Conservation (phyloP, 345 rosid species). For the Gossypium australe region DNA sequence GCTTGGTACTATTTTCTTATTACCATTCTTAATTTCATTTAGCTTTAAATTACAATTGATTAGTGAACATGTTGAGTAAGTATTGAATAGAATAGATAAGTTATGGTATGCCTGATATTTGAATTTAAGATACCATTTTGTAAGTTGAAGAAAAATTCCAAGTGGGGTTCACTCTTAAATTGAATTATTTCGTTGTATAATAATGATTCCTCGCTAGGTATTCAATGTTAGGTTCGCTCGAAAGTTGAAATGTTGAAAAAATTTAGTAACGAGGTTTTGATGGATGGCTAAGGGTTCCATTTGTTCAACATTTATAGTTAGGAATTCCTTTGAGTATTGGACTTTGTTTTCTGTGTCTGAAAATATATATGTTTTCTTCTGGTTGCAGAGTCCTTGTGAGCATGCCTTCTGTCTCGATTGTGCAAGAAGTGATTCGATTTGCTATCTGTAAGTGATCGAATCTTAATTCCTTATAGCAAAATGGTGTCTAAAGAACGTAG, state of each 20-base stretch:
- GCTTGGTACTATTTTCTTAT: slow-evolving; percentile 44
- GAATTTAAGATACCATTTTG: no score
- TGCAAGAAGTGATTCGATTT: slow-evolving; percentile 88
- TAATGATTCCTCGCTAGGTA: background rate
- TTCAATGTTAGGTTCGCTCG: background rate
- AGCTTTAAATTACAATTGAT: background rate
- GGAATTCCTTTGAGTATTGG: background rate
- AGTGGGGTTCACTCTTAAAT: no score
- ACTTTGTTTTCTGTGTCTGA: background rate
- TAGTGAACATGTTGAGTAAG: no score
- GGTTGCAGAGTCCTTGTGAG: slow-evolving; percentile 86
- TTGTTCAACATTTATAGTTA: background rate
- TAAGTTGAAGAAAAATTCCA: no score
- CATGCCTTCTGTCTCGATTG: slow-evolving; percentile 94
- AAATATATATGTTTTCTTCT: background rate
- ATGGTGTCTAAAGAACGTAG: background rate
- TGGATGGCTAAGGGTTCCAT: no score
- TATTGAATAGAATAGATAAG: no score
- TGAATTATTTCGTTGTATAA: no score
- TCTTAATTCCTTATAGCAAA: background rate
- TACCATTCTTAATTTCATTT: background rate
- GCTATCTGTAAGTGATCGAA: slow-evolving; percentile 73
- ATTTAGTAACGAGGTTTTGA: no score
- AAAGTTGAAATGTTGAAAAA: no score
- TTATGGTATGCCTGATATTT: no score